A percentile compares a stretch with the other conserved stretches of the same genome.
Conservation (phyloP, 805 yeast genomes). For the Lipomyces lipofer region DNA sequence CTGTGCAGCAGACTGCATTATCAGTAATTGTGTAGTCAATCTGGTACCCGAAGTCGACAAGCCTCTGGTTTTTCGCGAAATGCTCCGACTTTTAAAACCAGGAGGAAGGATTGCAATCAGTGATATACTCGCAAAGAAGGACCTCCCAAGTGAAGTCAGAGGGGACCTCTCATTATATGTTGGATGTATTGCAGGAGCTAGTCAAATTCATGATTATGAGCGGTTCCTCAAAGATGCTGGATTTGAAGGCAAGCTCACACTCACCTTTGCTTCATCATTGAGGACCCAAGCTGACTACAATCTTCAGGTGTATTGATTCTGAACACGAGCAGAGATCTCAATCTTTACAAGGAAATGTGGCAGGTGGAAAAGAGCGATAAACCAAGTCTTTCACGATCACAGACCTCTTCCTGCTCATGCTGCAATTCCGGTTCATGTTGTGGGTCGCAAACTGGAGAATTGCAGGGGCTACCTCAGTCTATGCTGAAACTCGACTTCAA, state of each 20-base stretch:
- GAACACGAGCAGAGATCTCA: background rate
- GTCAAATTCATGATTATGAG: background rate
- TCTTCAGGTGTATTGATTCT: conserved; percentile 1
- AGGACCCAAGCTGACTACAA: background rate
- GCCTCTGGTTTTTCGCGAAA: background rate
- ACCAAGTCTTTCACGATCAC: background rate
- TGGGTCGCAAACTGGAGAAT: background rate
- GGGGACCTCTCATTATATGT: background rate
- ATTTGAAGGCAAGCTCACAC: background rate
- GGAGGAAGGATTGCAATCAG: conserved; percentile 3
- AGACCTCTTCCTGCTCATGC: background rate
- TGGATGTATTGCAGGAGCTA: conserved; percentile 5
- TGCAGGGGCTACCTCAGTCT: background rate
- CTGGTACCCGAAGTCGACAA: conserved; percentile 2
- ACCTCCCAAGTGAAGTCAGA: background rate
- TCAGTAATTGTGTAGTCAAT: conserved; percentile 4
- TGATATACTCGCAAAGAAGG: conserved; percentile 1
- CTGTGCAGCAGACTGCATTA: background rate
- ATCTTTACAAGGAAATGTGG: background rate
- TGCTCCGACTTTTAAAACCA: background rate
- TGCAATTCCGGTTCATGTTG: background rate
- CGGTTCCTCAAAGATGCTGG: background rate
- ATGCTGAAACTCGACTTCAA: background rate
- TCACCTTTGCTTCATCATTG: too few species aligned
- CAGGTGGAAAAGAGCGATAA: background rate